Percentiles rank a stretch among this genome's conserved stretches.
Conservation (phyloP, 805 yeast species). For the Cephaloascus albidus region DNA sequence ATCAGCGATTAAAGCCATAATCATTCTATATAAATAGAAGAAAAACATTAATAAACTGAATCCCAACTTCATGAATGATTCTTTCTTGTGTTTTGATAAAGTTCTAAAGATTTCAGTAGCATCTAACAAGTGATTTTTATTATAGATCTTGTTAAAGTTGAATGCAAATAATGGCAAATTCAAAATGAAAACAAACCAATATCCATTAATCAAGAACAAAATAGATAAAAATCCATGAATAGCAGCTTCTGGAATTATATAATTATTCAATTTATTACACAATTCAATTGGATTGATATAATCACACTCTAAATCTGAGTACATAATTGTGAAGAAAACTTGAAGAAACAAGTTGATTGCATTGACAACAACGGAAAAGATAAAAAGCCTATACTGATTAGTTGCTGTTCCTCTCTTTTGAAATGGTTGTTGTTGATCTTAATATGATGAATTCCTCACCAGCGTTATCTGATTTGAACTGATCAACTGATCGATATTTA, state of each 20-base stretch:
- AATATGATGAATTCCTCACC: no score
- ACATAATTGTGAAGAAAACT: constrained; percentile 92
- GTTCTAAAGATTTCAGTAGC: constrained; percentile 98
- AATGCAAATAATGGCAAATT: constrained; percentile 78
- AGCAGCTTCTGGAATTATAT: constrained; percentile 84
- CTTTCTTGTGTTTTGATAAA: constrained; percentile 85
- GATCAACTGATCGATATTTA: neutral
- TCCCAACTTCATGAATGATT: constrained; percentile 81
- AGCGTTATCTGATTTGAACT: no score
- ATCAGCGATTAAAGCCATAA: constrained; percentile 80
- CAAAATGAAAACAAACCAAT: constrained; percentile 82
- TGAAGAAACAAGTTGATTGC: constrained; percentile 84
- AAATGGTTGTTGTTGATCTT: neutral
- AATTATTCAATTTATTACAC: constrained; percentile 85
- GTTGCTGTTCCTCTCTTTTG: neutral
- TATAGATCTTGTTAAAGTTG: constrained; percentile 71
- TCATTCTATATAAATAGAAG: constrained; percentile 93
- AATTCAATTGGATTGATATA: constrained; percentile 96
- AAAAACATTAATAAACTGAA: constrained; percentile 89
- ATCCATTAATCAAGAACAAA: constrained; percentile 75
- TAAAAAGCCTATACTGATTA: constrained; percentile 38
- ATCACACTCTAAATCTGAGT: constrained; percentile 91
- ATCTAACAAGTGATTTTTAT: constrained; percentile 79
- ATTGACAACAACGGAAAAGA: constrained; percentile 73
- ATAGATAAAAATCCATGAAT: constrained; percentile 65